A percentile compares a stretch with the other conserved stretches of the same genome.
Evolutionary conservation across 2,329 filamentous ascomycete species (phyloP).

Genomic region (Colletotrichum salicis): DNA sequence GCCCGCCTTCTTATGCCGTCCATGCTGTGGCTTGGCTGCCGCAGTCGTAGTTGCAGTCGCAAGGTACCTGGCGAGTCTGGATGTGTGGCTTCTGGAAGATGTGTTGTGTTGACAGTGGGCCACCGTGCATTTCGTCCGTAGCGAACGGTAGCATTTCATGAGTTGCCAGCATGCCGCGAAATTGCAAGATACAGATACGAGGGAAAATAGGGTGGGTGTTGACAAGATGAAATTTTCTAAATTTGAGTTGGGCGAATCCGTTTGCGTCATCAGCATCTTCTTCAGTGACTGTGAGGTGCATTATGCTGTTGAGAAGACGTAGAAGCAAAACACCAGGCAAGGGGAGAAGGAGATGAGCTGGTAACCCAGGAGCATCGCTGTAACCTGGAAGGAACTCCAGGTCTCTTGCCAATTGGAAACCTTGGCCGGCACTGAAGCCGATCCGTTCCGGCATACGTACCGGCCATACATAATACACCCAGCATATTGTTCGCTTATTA

Average conservation of each 20-base stretch:
- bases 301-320: background rate
- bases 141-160: constrained; percentile 11
- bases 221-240: background rate
- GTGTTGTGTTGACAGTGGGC: constrained; percentile 29
- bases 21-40: background rate
- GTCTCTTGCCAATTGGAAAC: background rate
- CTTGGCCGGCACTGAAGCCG: background rate
- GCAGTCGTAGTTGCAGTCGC: background rate
- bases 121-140: constrained; percentile 35
- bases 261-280: background rate
- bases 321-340: background rate
- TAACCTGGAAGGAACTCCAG: background rate
- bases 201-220: background rate
- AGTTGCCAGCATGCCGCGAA: constrained; percentile 12
- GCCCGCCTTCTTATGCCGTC: background rate
- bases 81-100: constrained; percentile 16
- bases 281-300: too few species aligned
- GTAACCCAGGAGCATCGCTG: too few species aligned
- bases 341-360: background rate
- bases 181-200: background rate
- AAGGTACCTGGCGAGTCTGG: background rate
- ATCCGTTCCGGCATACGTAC: too few species aligned
- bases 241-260: background rate
- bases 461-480: too few species aligned
- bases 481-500: background rate